Evolutionary conservation across 768 basidiomycete species (phyloP), one percentile per base, ranked within the genome.

Genomic region (Kwoniella bestiolae): DNA sequence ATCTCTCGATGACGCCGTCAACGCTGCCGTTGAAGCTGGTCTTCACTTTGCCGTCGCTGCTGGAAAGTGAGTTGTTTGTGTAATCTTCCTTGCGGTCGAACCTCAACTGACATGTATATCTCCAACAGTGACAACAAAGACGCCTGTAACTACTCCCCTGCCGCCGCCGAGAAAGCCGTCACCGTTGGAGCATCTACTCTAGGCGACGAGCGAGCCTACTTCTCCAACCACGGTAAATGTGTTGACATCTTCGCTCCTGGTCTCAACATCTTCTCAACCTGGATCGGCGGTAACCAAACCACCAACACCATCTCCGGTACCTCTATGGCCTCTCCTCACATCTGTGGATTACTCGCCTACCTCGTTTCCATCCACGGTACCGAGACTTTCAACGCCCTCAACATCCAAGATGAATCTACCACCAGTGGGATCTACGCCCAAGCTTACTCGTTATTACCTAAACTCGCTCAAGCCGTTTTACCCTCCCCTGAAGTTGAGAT

Each of bases 21-120:
- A 98, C 83, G 84, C 83, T 56, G 93, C 96, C 50, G 92, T 95
- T 60, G 85, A 87, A 8, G 67, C 80, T 35, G 96, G 96, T 41
- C 85, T 99, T 34, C 93, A 97, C 85, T 96, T 98, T 72, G 92
- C 95, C 67, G 96, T 99, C 66, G 95, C 95, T 67, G 94, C 94
- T 66, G 94, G 92, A 87, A 83, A 73, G 75, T 77, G 57, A 74
- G 75, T 70, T 26, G n/a, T 28, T 8, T 28, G 3, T 7, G 18
- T n/a, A 21, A 5, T 18, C 5, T 29, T 6, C n/a, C n/a, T 3
- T 5, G 23, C 23, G 18, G 4, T 26, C 23, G 21, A 2, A 18
- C 12, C 32, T 28, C 32, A 12, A 34, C n/a, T 59, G 68, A 14
- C 57, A 49, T 28, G 57, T 56, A 12, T 26, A 28, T 28, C n/a